Evolutionary conservation across 768 basidiomycete genomes (phyloP).

Genomic region (Boletales sp.): DNA sequence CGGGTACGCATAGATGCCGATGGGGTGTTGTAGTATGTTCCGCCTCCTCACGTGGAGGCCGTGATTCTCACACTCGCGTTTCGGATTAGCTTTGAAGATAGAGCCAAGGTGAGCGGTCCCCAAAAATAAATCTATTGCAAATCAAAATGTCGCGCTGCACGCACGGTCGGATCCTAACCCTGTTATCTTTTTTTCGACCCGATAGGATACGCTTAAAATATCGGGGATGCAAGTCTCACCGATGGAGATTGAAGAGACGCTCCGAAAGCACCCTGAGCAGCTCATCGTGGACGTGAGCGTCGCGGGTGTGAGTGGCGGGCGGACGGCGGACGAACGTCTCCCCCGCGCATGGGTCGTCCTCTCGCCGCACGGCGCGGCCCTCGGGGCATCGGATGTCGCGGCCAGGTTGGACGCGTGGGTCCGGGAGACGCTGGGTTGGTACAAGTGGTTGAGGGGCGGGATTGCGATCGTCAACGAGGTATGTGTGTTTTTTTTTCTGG

Average conservation of each 20-base stretch:
- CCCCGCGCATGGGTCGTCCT: constrained; percentile 80
- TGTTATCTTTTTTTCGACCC: too few species aligned
- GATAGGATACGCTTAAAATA: constrained; percentile 74
- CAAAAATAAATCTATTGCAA: too few species aligned
- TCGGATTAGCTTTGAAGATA: constrained; percentile 61
- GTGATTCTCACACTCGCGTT: neutral
- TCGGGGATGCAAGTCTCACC: constrained; percentile 81
- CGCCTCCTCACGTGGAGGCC: neutral
- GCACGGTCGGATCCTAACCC: too few species aligned
- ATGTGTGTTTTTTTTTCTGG: constrained; percentile 12
- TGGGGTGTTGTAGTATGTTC: too few species aligned
- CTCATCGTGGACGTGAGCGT: constrained; percentile 67
- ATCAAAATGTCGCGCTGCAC: too few species aligned
- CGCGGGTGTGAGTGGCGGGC: constrained; percentile 72
- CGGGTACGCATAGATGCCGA: too few species aligned
- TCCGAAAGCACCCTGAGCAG: constrained; percentile 59
- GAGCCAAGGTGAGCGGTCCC: constrained; percentile 54
- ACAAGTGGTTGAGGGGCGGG: constrained; percentile 76
- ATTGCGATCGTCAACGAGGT: constrained; percentile 64
- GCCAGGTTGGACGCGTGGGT: constrained; percentile 59
- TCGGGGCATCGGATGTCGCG: constrained; percentile 40
- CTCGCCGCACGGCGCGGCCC: constrained; percentile 48
- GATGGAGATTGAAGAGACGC: constrained; percentile 66
- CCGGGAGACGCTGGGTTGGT: constrained; percentile 60
- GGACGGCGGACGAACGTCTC: constrained; percentile 67